These are phyloP conservation scores for Terfezia claveryi DNA, from an alignment of 495 filamentous ascomycete genomes.

Conservation along the genomic window DNA sequence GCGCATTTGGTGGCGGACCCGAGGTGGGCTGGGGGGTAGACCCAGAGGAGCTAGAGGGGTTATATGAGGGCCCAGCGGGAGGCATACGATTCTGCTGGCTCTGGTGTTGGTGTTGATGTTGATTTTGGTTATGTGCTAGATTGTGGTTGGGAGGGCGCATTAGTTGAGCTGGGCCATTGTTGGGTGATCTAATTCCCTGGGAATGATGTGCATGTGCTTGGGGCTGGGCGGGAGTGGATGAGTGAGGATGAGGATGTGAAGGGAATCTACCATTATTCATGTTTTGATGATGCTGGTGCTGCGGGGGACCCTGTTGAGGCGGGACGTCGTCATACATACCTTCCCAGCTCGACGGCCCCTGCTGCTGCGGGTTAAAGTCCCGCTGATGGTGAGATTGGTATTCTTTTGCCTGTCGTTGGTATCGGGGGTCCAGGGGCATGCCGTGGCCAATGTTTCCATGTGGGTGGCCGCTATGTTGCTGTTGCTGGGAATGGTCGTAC, in stretches of 20 bases:
- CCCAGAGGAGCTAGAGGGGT: not conserved
- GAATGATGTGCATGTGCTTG: conserved; percentile 2
- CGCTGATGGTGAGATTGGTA: conserved; percentile 19
- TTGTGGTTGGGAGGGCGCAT: not conserved
- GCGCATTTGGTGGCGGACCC: conserved; percentile 78
- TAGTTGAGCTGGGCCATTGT: conserved; percentile 5
- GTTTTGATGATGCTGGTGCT: conserved; percentile 3
- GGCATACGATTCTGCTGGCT: conserved; percentile 1
- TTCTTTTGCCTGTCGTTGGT: conserved; percentile 17
- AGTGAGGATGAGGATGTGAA: conserved; percentile 5
- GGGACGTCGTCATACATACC: conserved; percentile 99
- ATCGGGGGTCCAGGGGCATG: not conserved
- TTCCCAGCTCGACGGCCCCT: conserved; percentile 47
- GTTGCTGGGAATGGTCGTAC: conserved; percentile 41
- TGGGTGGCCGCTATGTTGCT: conserved; percentile 21
- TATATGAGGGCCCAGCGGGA: conserved; percentile 4
- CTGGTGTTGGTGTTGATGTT: not conserved
- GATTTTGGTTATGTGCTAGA: not conserved
- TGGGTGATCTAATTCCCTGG: conserved; percentile 2
- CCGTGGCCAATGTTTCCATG: conserved; percentile 1
- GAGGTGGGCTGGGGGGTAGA: conserved; percentile 15
- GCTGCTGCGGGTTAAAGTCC: conserved; percentile 18
- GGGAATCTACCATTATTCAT: conserved; percentile 8
- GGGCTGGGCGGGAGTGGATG: not conserved
- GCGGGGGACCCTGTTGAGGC: conserved; percentile 31